A percentile compares a stretch with the other conserved stretches of the same genome.
These are phyloP conservation scores for Golubevia sp. DNA, from an alignment of 1,284 basidiomycete genomes.

Conservation along the genomic window DNA sequence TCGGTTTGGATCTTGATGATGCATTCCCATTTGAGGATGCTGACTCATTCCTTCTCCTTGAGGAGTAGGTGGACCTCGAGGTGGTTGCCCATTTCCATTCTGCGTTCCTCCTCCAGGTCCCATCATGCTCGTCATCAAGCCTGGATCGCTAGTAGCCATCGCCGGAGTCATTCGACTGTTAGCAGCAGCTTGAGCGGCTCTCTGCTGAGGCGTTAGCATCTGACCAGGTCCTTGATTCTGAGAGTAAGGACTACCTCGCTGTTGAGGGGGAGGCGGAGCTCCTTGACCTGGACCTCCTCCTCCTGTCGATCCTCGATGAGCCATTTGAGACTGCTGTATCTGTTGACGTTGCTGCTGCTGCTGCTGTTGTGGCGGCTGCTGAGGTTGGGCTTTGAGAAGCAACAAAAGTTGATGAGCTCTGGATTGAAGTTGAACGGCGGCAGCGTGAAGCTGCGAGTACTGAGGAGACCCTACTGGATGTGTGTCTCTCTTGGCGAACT, in stretches of 20 bases:
- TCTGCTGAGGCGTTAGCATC: slow-evolving; percentile 31
- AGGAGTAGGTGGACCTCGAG: neutral
- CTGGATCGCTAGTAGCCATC: slow-evolving; percentile 45
- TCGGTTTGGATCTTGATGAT: neutral
- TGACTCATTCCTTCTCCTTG: neutral
- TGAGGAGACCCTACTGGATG: too few species aligned
- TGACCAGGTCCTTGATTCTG: slow-evolving; percentile 24
- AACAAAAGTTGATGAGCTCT: too few species aligned
- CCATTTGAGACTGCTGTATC: slow-evolving; percentile 5
- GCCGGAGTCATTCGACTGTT: slow-evolving; percentile 32
- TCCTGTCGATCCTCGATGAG: neutral
- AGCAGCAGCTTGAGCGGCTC: slow-evolving; percentile 29
- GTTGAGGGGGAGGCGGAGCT: slow-evolving; percentile 20
- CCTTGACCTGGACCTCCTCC: slow-evolving; percentile 16
- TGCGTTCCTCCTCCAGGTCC: slow-evolving; percentile 4
- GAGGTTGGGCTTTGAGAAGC: too few species aligned
- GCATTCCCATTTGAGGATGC: neutral
- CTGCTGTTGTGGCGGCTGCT: too few species aligned
- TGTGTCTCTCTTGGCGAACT: too few species aligned
- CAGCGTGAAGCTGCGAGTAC: too few species aligned
- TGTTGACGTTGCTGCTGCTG: slow-evolving; percentile 16
- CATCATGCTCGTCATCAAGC: slow-evolving; percentile 48
- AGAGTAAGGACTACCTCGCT: slow-evolving; percentile 11
- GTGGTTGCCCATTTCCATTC: neutral
- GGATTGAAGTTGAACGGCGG: too few species aligned